Evolutionary conservation across 2,329 filamentous ascomycete genomes (phyloP).

Genomic region (Diaporthe capsici): DNA sequence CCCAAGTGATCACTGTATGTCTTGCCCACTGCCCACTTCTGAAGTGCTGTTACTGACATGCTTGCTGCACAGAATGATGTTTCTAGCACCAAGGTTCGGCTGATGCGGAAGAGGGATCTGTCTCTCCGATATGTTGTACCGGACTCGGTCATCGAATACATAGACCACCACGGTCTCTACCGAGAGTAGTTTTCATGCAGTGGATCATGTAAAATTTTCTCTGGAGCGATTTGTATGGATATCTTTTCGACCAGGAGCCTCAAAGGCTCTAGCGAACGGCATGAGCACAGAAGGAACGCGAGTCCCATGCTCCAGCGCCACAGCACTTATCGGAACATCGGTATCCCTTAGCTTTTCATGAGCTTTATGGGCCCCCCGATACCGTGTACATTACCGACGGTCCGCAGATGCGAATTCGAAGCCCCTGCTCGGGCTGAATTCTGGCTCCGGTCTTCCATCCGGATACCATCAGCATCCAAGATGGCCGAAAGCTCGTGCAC

Average conservation of each 20-base stretch:
- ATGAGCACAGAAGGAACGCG: background rate
- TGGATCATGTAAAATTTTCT: background rate
- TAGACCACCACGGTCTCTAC: slow-evolving; percentile 77
- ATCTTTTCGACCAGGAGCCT: slow-evolving; percentile 6
- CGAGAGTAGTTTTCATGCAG: slow-evolving; percentile 55
- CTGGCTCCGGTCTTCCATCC: background rate
- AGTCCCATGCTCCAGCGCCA: slow-evolving; percentile 10
- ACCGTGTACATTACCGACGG: slow-evolving; percentile 6
- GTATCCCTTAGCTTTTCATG: slow-evolving; percentile 2
- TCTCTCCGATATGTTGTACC: slow-evolving; percentile 85
- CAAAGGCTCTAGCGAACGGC: background rate
- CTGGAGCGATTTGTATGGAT: slow-evolving; percentile 27
- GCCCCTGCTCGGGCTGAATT: background rate
- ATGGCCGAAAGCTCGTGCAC: background rate
- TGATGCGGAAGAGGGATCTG: slow-evolving; percentile 77
- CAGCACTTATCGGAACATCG: background rate
- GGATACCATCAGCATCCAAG: background rate
- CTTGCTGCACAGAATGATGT: slow-evolving; percentile 75
- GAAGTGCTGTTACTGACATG: background rate
- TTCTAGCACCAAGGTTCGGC: slow-evolving; percentile 46
- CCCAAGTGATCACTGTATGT: slow-evolving; percentile 85
- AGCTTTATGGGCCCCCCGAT: background rate
- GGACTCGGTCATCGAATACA: slow-evolving; percentile 81
- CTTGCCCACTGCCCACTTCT: slow-evolving; percentile 64
- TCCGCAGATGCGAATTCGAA: background rate